These are phyloP conservation scores for Neurospora sp. DNA, from an alignment of 495 filamentous ascomycete species.

Conservation along the genomic window DNA sequence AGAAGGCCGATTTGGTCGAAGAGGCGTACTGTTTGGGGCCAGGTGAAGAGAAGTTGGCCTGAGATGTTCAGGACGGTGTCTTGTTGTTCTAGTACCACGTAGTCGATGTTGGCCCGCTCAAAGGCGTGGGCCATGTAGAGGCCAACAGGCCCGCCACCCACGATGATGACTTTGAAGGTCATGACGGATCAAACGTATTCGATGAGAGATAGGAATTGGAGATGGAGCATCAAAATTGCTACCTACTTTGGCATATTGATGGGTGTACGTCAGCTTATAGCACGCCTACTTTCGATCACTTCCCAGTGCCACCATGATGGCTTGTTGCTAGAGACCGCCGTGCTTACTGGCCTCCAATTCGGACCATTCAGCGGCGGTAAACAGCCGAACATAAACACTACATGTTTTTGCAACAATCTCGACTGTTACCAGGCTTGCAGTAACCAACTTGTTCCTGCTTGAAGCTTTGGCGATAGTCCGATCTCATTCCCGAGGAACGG, in stretches of 20 bases:
- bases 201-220: neutral
- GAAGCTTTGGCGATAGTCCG: neutral
- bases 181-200: neutral
- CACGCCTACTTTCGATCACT: neutral
- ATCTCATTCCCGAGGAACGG: neutral
- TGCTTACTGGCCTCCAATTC: neutral
- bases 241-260: neutral
- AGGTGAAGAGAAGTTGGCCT: slow-evolving; percentile 29
- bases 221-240: neutral
- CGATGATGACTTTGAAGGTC: slow-evolving; percentile 40
- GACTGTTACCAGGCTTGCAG: neutral
- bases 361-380: neutral
- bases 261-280: neutral
- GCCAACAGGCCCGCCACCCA: slow-evolving; percentile 41
- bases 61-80: slow-evolving; percentile 23
- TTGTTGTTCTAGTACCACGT: slow-evolving; percentile 35
- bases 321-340: neutral
- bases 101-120: slow-evolving; percentile 32
- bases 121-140: slow-evolving; percentile 39
- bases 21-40: slow-evolving; percentile 28
- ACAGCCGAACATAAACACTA: neutral
- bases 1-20: slow-evolving; percentile 39
- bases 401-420: neutral
- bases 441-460: neutral
- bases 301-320: neutral